Conservation (phyloP, 805 yeast species). For the Suhomyces prunicola region DNA sequence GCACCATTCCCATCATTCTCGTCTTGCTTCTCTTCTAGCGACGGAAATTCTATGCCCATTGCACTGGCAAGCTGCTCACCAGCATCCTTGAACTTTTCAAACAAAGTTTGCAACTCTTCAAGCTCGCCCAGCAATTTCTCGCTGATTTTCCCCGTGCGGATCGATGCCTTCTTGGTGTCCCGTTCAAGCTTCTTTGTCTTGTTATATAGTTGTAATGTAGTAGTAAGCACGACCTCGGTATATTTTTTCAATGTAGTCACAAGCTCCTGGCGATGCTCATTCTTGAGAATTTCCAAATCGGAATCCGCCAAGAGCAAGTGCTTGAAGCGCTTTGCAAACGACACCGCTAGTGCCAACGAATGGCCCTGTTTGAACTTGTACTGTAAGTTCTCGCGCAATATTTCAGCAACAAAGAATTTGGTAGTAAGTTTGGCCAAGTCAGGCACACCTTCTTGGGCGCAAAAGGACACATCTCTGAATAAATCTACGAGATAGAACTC, state of each 20-base stretch:
- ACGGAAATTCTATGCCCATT: conserved; percentile 25
- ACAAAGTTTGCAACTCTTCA: conserved; percentile 29
- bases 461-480: conserved; percentile 44
- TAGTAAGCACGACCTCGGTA: conserved; percentile 39
- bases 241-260: conserved; percentile 41
- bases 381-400: conserved; percentile 36
- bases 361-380: conserved; percentile 26
- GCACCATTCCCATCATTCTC: conserved; percentile 18
- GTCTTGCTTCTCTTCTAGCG: conserved; percentile 8
- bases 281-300: conserved; percentile 25
- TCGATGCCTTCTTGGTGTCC: conserved; percentile 51
- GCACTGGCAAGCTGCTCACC: conserved; percentile 43
- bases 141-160: conserved; percentile 61
- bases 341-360: conserved; percentile 38
- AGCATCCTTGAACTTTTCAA: conserved; percentile 43
- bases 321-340: conserved; percentile 48
- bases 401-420: conserved; percentile 30
- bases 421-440: conserved; percentile 31
- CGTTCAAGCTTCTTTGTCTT: conserved; percentile 32
- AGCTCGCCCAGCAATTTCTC: conserved; percentile 41
- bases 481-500: conserved; percentile 62
- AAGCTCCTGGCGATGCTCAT: conserved; percentile 23
- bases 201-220: conserved; percentile 34
- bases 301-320: conserved; percentile 28
- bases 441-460: conserved; percentile 43